Evolutionary conservation across 306 rosid genomes (phyloP).

Genomic region (Herpetospermum pedunculosum): DNA sequence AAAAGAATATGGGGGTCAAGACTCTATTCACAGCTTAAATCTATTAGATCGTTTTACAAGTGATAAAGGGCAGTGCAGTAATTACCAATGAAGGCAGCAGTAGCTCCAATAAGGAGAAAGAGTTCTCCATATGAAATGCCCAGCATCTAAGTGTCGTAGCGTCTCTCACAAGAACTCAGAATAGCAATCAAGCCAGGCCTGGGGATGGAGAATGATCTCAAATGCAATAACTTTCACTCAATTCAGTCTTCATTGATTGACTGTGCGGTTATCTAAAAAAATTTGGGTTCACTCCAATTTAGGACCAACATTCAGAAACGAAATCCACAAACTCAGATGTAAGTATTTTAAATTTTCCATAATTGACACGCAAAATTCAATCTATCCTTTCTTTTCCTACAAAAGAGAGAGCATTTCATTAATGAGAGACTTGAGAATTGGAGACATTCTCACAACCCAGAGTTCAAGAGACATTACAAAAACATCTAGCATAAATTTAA

Average conservation of each 20-base stretch:
- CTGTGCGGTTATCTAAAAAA: not conserved
- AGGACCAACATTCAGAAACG: not conserved
- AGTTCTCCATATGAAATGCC: slow-evolving; percentile 37
- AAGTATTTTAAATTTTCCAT: not conserved
- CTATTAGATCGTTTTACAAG: not conserved
- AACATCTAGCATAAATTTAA: not conserved
- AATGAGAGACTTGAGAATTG: not conserved
- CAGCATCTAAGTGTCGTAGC: slow-evolving; percentile 16
- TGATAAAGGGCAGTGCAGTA: slow-evolving; percentile 1
- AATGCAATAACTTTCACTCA: not conserved
- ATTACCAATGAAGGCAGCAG: slow-evolving; percentile 29
- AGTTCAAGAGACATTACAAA: not conserved
- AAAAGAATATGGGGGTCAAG: not conserved
- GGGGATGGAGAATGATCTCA: not conserved
- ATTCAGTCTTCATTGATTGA: not conserved
- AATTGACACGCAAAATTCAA: not conserved
- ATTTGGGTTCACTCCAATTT: not conserved
- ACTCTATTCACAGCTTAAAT: slow-evolving; percentile 1
- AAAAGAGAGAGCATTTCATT: not conserved
- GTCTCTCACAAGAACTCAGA: not conserved
- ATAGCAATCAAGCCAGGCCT: not conserved
- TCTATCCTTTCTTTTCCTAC: not conserved
- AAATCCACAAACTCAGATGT: not conserved
- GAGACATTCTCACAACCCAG: not conserved
- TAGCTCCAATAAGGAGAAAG: slow-evolving; percentile 33